Evolutionary conservation across 371 early-diverging fungal genomes (phyloP), one percentile per base, ranked within the genome.

Genomic region (Gilbertella persicaria): DNA sequence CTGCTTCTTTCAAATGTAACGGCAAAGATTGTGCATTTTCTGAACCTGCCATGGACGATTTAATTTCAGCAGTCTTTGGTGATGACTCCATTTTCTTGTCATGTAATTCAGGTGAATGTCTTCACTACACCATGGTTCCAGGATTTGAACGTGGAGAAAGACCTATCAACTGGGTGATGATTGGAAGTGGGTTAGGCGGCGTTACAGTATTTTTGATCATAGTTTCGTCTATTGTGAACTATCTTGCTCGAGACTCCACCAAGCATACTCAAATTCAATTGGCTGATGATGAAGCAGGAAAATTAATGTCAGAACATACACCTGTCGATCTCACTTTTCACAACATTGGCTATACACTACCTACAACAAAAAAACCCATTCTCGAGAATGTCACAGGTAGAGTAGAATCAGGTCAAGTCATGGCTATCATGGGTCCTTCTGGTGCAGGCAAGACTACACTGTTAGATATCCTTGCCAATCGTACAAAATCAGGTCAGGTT

Each of bases 111-210:
- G 91, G 91, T 37, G 94, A 95, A 66, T 96, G 95, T 61, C 53
- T 94, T 28, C 93, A 94, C 66, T 89, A 90, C 53, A 86, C 88
- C 5, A 88, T 92, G 73, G 83, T 94, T 0, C 96, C 96, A 7
- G 92, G 90, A 13, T 92, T 85, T 56, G 67, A 64, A 28, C 67
- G 70, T 51, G 82, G 83, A 4, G 73, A 71, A 8, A 62, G 78
- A 17, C 85, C 84, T 8, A 82, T 80, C 20, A 82, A 83, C 50
- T 82, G 82, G 59, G 45, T 76, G 14, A 75, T 79, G 55, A 84
- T 90, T 51, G 64, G 82, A 19, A 58, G 80, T 40, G 85, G 88
- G 0, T 53, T 88, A 3, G 73, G 67, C 1, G 84, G 83, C 1
- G 85, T 87, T 0, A 60, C 82, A 0, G 69, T 73, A 1, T 87